Conservation (phyloP, 108 stramenopile genomes). For the Phaeodactylum tricornutum region DNA sequence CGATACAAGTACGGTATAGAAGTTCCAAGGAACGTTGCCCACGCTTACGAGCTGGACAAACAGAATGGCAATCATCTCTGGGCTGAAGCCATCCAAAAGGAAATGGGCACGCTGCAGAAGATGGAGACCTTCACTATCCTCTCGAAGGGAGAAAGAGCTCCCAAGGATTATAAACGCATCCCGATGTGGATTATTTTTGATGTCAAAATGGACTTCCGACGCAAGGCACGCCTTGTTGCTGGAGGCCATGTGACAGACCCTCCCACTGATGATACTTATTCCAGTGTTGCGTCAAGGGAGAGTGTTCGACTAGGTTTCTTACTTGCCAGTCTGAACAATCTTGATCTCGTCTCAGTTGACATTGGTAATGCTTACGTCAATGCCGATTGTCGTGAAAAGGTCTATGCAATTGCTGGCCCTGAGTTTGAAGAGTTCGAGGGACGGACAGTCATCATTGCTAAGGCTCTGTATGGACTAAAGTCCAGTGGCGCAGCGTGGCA, state of each 20-base stretch:
- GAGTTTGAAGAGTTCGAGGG: slow-evolving; percentile 17
- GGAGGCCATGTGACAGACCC: slow-evolving; percentile 8
- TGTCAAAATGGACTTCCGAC: slow-evolving; percentile 27
- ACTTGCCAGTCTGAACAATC: slow-evolving; percentile 11
- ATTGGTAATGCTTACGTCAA: slow-evolving; percentile 33
- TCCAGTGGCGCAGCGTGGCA: slow-evolving; percentile 22
- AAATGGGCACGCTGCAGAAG: no score
- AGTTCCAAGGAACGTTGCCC: slow-evolving; percentile 17
- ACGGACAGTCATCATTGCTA: neutral
- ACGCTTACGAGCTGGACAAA: slow-evolving; percentile 17
- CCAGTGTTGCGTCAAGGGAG: slow-evolving; percentile 23
- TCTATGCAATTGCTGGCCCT: slow-evolving; percentile 12
- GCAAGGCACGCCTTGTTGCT: slow-evolving; percentile 27
- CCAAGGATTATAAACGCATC: no score
- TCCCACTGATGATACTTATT: slow-evolving; percentile 10
- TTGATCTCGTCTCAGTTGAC: slow-evolving; percentile 21
- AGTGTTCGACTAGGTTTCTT: slow-evolving; percentile 19
- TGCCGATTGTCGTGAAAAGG: slow-evolving; percentile 18
- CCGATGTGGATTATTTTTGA: slow-evolving; percentile 41
- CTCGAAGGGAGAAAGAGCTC: no score
- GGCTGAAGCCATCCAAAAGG: slow-evolving; percentile 24
- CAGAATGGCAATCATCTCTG: slow-evolving; percentile 22
- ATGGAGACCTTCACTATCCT: no score
- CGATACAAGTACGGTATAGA: slow-evolving; percentile 17
- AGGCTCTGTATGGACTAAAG: slow-evolving; percentile 29